Evolutionary conservation across 2,329 filamentous ascomycete species (phyloP).

Genomic region (Trichoderma breve): DNA sequence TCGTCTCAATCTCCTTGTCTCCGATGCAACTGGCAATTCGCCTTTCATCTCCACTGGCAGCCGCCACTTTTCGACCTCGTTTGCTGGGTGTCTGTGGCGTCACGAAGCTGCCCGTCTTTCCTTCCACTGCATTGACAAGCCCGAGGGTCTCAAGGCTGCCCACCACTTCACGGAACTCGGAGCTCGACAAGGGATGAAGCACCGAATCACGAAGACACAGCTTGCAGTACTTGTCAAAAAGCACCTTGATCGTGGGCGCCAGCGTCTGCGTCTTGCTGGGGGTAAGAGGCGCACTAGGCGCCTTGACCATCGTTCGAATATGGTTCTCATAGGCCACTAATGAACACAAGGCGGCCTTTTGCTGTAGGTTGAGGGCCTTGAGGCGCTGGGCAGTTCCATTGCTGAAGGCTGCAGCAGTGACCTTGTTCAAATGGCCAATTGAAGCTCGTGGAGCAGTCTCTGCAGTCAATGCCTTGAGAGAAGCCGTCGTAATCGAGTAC

Average conservation of each 20-base stretch:
- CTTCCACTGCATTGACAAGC: slow-evolving; percentile 69
- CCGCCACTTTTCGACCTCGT: slow-evolving; percentile 57
- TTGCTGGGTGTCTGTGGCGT: slow-evolving; percentile 68
- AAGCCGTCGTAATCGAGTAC: slow-evolving; percentile 49
- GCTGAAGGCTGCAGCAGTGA: slow-evolving; percentile 85
- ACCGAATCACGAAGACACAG: slow-evolving; percentile 87
- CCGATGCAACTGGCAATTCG: slow-evolving; percentile 75
- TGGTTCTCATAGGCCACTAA: slow-evolving; percentile 83
- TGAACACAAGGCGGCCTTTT: slow-evolving; percentile 91
- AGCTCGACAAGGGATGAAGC: slow-evolving; percentile 82
- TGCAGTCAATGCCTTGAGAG: slow-evolving; percentile 62
- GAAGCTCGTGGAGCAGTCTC: slow-evolving; percentile 84
- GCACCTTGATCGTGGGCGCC: slow-evolving; percentile 76
- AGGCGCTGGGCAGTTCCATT: slow-evolving; percentile 84
- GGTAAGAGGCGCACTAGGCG: slow-evolving; percentile 43
- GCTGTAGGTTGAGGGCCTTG: slow-evolving; percentile 86
- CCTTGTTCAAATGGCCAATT: slow-evolving; percentile 86
- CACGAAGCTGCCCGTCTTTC: slow-evolving; percentile 65
- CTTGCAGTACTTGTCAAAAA: slow-evolving; percentile 80
- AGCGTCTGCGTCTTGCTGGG: slow-evolving; percentile 60
- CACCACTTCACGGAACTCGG: slow-evolving; percentile 92
- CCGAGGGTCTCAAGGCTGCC: slow-evolving; percentile 86
- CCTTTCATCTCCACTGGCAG: slow-evolving; percentile 65
- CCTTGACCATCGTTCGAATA: slow-evolving; percentile 52
- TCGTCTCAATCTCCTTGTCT: slow-evolving; percentile 73